phyloP scores from a whole-genome alignment of 768 basidiomycete genomes.

The Tylopilus vinaceipallidus region DNA sequence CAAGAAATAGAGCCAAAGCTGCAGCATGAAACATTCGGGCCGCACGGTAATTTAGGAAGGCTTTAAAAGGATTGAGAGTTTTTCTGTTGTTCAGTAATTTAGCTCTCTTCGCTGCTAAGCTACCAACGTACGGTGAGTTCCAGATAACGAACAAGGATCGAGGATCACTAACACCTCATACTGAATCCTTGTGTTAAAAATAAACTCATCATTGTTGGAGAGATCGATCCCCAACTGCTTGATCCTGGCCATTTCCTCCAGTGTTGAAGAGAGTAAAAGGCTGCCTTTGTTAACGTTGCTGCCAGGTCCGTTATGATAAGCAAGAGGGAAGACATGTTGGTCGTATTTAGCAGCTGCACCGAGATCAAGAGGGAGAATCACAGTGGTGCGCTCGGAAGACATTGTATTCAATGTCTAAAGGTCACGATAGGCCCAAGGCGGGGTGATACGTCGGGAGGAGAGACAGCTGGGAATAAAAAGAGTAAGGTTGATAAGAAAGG shows the following conservation, averaged over 20 bases:
- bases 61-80: background rate
- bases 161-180: background rate
- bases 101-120: background rate
- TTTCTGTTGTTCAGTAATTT: background rate
- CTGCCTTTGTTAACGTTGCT: background rate
- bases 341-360: background rate
- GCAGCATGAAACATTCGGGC: background rate
- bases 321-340: background rate
- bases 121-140: background rate
- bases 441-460: background rate
- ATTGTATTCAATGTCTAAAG: background rate
- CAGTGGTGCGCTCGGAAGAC: background rate
- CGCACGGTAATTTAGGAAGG: background rate
- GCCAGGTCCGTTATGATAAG: background rate
- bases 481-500: background rate
- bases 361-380: background rate
- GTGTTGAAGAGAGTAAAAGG: background rate
- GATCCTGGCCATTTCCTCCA: constrained; percentile 2
- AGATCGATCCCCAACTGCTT: background rate
- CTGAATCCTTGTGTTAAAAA: background rate
- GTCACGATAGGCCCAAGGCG: background rate
- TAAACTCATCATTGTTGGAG: background rate
- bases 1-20: background rate
- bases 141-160: background rate
- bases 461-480: background rate